A percentile compares a stretch with the other conserved stretches of the same genome.
Conservation (phyloP, 768 basidiomycete genomes). For the Naematelia aurantialba region DNA sequence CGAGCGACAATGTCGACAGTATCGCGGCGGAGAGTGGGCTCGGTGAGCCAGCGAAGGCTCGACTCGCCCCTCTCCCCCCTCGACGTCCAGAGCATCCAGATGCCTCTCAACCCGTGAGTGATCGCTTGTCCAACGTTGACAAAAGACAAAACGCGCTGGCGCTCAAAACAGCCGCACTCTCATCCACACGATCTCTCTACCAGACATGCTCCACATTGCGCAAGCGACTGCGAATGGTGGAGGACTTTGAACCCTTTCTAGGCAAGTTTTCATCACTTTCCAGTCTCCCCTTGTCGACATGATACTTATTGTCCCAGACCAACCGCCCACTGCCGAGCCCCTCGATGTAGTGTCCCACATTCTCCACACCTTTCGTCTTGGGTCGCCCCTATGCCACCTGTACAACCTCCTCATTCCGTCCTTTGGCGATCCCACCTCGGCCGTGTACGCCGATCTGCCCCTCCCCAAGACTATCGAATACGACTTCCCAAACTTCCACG, state of each 20-base stretch:
- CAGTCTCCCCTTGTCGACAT: background rate
- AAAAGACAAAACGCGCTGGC: conserved; percentile 46
- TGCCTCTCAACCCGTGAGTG: conserved; percentile 45
- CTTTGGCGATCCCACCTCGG: conserved; percentile 30
- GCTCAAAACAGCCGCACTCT: conserved; percentile 47
- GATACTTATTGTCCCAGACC: conserved; percentile 21
- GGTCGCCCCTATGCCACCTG: conserved; percentile 89
- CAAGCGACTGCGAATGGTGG: conserved; percentile 38
- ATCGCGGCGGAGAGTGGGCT: conserved; percentile 34
- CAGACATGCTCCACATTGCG: conserved; percentile 42
- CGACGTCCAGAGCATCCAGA: conserved; percentile 42
- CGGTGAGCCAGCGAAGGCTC: conserved; percentile 27
- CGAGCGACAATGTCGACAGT: conserved; percentile 32
- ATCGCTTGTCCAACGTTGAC: conserved; percentile 3
- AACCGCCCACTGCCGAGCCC: conserved; percentile 34
- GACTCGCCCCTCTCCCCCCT: conserved; percentile 25
- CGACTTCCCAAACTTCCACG: conserved; percentile 41
- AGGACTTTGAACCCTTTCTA: conserved; percentile 43
- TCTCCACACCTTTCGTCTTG: conserved; percentile 89
- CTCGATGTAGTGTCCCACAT: conserved; percentile 86
- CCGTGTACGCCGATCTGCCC: conserved; percentile 21
- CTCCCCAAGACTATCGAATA: conserved; percentile 31
- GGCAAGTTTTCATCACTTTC: conserved; percentile 21
- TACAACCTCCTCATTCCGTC: conserved; percentile 72
- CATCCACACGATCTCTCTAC: conserved; percentile 42